These are phyloP conservation scores for Rhododendron mucronatum DNA, from an alignment of 148 eudicot species.

Conservation along the genomic window DNA sequence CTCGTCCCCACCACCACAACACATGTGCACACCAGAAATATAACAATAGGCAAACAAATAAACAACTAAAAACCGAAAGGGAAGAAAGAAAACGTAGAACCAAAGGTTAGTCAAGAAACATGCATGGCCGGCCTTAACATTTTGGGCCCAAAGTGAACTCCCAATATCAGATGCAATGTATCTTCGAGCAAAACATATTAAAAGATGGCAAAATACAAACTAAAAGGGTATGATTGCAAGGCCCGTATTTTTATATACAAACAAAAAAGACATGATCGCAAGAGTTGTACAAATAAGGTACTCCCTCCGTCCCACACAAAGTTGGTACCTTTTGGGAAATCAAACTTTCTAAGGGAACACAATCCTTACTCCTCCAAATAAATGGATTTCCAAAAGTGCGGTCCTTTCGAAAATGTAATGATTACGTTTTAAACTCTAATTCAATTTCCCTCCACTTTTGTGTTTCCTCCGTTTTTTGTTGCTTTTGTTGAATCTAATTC, in stretches of 20 bases:
- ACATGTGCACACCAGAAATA: background rate
- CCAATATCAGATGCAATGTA: background rate
- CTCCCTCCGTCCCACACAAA: too few relatives aligned
- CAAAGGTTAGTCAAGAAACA: background rate
- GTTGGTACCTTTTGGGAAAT: too few relatives aligned
- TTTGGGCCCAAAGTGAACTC: background rate
- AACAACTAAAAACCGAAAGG: background rate
- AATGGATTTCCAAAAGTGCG: too few relatives aligned
- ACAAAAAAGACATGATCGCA: background rate
- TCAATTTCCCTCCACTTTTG: too few relatives aligned
- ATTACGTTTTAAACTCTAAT: too few relatives aligned
- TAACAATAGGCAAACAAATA: background rate
- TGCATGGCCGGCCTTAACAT: background rate
- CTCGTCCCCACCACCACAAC: background rate
- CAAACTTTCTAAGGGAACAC: too few relatives aligned
- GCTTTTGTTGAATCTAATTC: too few relatives aligned
- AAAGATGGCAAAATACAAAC: background rate
- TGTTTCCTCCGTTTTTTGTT: too few relatives aligned
- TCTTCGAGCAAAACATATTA: background rate
- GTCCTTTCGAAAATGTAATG: too few relatives aligned
- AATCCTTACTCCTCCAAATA: too few relatives aligned
- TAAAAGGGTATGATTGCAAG: background rate
- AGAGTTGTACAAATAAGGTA: background rate
- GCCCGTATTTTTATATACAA: background rate
- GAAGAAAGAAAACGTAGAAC: background rate